Conservation (phyloP, 768 basidiomycete species). For the Pleurotus djamor region DNA sequence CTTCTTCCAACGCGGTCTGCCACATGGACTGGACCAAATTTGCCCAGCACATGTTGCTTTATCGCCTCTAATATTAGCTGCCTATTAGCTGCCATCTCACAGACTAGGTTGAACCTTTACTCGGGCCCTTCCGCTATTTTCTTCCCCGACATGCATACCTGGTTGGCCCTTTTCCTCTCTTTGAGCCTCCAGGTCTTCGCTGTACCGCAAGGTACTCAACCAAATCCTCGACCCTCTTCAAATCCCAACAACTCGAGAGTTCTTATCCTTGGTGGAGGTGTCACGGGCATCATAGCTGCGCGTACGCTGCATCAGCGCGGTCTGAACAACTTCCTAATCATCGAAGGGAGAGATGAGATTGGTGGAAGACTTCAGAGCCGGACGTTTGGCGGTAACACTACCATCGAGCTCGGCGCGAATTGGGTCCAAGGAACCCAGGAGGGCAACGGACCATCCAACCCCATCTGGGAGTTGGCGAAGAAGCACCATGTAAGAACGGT, state of each 20-base stretch:
- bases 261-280: constrained; percentile 65
- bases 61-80: no score
- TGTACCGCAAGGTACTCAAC: not conserved
- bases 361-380: constrained; percentile 59
- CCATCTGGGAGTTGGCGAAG: constrained; percentile 54
- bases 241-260: constrained; percentile 25
- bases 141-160: not conserved
- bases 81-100: no score
- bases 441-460: constrained; percentile 51
- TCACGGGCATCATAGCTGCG: constrained; percentile 65
- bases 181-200: not conserved
- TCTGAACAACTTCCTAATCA: constrained; percentile 54
- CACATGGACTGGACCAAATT: no score
- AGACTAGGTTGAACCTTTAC: no score
- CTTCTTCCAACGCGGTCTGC: no score
- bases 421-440: constrained; percentile 56
- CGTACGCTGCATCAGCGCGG: constrained; percentile 52
- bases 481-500: constrained; percentile 50
- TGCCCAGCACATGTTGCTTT: no score
- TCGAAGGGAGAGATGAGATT: constrained; percentile 57
- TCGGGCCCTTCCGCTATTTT: not conserved
- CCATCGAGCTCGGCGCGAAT: constrained; percentile 52
- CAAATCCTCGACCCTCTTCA: not conserved
- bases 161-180: not conserved
- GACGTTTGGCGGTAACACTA: constrained; percentile 39